Evolutionary conservation across 257 asterid genomes (phyloP).

Genomic region (Jaltomata sinuosa): DNA sequence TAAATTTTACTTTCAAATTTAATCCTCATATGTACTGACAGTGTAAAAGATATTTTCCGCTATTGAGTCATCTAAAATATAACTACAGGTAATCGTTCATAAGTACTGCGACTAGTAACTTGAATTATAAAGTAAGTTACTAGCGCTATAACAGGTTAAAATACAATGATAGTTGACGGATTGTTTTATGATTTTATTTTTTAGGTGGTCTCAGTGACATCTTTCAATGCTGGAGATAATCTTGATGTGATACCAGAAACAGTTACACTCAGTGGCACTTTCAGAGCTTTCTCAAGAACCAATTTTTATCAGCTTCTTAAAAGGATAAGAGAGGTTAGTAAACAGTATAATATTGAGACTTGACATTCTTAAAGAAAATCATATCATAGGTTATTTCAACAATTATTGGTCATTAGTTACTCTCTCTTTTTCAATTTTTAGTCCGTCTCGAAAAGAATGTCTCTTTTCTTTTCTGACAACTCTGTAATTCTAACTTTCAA

Average conservation of each 20-base stretch:
- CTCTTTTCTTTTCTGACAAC: too few species aligned
- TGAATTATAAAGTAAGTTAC: neutral
- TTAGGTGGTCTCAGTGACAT: slow-evolving; percentile 54
- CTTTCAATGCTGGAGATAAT: slow-evolving; percentile 46
- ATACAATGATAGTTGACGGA: neutral
- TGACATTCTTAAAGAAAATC: neutral
- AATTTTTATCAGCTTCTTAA: slow-evolving; percentile 49
- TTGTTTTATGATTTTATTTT: neutral
- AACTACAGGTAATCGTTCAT: neutral
- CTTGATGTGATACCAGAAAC: slow-evolving; percentile 24
- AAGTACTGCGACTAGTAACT: too few species aligned
- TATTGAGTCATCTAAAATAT: neutral
- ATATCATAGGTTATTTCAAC: neutral
- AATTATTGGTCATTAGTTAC: neutral
- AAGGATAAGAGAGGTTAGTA: slow-evolving; percentile 74
- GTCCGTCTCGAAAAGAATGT: too few species aligned
- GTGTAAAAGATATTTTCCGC: neutral
- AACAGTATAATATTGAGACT: neutral
- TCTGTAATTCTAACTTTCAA: too few species aligned
- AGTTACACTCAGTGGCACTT: slow-evolving; percentile 66
- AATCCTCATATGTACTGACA: neutral
- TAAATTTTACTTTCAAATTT: neutral
- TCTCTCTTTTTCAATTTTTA: too few species aligned
- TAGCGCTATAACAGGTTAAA: neutral
- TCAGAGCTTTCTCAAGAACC: slow-evolving; percentile 70